A percentile compares a stretch with the other conserved stretches of the same genome.
Conservation (phyloP, 352 stramenopile genomes). For the Phytopythium sindhum region DNA sequence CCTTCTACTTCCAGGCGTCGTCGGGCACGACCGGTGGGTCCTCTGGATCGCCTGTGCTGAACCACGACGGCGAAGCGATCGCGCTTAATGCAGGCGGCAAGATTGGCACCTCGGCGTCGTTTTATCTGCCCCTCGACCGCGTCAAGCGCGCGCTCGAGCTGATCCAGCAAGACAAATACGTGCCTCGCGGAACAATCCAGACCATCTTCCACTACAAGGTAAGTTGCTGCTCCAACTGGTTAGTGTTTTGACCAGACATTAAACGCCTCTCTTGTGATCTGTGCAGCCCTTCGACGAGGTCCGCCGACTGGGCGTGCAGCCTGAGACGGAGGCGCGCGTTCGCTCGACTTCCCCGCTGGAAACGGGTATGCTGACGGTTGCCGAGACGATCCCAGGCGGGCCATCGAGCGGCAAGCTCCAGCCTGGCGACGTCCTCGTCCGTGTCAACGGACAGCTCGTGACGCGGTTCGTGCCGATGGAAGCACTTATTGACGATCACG, state of each 20-base stretch:
- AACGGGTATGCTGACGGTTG: slow-evolving; percentile 90
- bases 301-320: slow-evolving; percentile 70
- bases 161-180: slow-evolving; percentile 60
- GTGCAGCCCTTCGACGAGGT: slow-evolving; percentile 87
- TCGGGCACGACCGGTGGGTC: slow-evolving; percentile 81
- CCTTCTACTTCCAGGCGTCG: slow-evolving; percentile 91
- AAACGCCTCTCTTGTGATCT: neutral
- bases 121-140: slow-evolving; percentile 89
- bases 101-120: slow-evolving; percentile 82
- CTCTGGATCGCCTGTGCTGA: slow-evolving; percentile 87
- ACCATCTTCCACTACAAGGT: slow-evolving; percentile 88
- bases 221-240: neutral
- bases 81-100: slow-evolving; percentile 91
- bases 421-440: slow-evolving; percentile 87
- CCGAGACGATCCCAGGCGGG: slow-evolving; percentile 80
- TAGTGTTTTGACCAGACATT: neutral
- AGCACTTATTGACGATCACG: slow-evolving; percentile 71
- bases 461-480: slow-evolving; percentile 89
- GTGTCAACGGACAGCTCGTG: slow-evolving; percentile 75
- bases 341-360: slow-evolving; percentile 76
- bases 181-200: slow-evolving; percentile 87
- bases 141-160: slow-evolving; percentile 86
- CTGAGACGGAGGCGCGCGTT: slow-evolving; percentile 73
- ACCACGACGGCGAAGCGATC: slow-evolving; percentile 84
- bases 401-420: slow-evolving; percentile 78